phyloP scores from a whole-genome alignment of 495 filamentous ascomycete species.

The Staphylotrichum longicolle region DNA sequence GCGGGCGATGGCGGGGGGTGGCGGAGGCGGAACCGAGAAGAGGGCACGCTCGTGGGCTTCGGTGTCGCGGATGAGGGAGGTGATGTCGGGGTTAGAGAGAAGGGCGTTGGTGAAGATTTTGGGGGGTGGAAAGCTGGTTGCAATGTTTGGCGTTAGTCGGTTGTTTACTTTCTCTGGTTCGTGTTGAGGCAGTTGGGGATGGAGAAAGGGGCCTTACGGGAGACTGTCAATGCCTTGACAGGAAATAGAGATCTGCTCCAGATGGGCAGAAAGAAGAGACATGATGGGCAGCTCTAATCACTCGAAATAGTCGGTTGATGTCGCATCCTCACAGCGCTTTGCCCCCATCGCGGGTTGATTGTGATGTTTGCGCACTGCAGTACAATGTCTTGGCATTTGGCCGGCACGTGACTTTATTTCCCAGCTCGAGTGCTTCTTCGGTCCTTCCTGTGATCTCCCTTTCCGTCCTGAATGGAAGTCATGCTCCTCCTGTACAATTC shows the following conservation, averaged over 20 bases:
- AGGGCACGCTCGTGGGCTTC: conserved; percentile 93
- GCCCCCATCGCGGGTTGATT: too few relatives aligned
- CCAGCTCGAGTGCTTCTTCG: too few relatives aligned
- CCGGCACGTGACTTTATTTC: too few relatives aligned
- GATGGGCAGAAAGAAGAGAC: conserved; percentile 75
- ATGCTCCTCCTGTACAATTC: too few relatives aligned
- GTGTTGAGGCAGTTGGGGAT: neutral
- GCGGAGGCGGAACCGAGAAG: conserved; percentile 80
- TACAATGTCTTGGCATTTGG: too few relatives aligned
- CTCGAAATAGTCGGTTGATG: neutral
- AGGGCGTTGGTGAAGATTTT: conserved; percentile 96
- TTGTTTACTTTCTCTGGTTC: conserved; percentile 9
- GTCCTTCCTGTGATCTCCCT: too few relatives aligned
- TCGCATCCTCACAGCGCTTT: too few relatives aligned
- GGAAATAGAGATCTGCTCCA: conserved; percentile 87
- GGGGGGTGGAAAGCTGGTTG: conserved; percentile 74
- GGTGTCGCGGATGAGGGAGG: conserved; percentile 89
- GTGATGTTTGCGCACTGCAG: neutral
- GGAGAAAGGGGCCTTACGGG: conserved; percentile 54
- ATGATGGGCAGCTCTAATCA: conserved; percentile 40
- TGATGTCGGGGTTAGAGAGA: conserved; percentile 84
- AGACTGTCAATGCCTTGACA: conserved; percentile 79
- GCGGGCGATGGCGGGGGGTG: conserved; percentile 39
- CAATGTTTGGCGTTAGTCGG: neutral
- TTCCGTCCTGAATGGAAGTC: too few relatives aligned